Conservation (phyloP, 768 basidiomycete genomes). For the Hygrocybe punicea region DNA sequence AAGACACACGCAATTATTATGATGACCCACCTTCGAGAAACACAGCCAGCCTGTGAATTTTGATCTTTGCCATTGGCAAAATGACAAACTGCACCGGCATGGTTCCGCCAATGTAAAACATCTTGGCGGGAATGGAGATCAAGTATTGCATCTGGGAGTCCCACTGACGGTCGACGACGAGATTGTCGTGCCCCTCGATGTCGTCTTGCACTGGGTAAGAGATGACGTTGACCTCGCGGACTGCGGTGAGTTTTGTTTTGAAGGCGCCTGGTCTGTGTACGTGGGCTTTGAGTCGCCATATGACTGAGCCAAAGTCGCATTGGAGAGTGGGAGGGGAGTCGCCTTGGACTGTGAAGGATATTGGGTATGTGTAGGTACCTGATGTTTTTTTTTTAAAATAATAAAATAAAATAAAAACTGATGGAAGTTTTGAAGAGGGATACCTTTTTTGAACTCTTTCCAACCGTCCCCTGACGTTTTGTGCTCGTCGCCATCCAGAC, state of each 20-base stretch:
- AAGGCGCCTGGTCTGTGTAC: slow-evolving; percentile 84
- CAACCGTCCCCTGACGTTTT: slow-evolving; percentile 54
- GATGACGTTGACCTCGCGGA: slow-evolving; percentile 71
- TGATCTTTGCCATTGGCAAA: slow-evolving; percentile 80
- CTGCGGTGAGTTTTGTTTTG: slow-evolving; percentile 63
- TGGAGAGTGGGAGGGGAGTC: slow-evolving; percentile 73
- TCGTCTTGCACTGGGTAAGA: slow-evolving; percentile 77
- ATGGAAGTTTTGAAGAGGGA: slow-evolving; percentile 19
- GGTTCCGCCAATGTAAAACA: slow-evolving; percentile 77
- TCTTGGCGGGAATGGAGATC: slow-evolving; percentile 68
- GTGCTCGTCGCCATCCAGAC: slow-evolving; percentile 37
- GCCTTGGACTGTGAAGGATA: slow-evolving; percentile 83
- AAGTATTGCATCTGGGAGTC: slow-evolving; percentile 83
- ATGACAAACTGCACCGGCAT: slow-evolving; percentile 78
- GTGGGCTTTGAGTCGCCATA: slow-evolving; percentile 75
- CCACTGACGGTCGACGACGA: slow-evolving; percentile 88
- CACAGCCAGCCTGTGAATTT: slow-evolving; percentile 68
- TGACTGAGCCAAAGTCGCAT: slow-evolving; percentile 71
- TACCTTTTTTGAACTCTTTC: slow-evolving; percentile 88
- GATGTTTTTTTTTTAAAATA: slow-evolving; percentile 29
- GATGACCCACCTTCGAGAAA: slow-evolving; percentile 72
- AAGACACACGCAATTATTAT: not conserved
- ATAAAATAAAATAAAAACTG: not conserved
- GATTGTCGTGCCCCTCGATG: slow-evolving; percentile 75
- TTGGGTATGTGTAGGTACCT: slow-evolving; percentile 93